Evolutionary conservation across 2,329 filamentous ascomycete species (phyloP).

Genomic region (Helotiales sp.): DNA sequence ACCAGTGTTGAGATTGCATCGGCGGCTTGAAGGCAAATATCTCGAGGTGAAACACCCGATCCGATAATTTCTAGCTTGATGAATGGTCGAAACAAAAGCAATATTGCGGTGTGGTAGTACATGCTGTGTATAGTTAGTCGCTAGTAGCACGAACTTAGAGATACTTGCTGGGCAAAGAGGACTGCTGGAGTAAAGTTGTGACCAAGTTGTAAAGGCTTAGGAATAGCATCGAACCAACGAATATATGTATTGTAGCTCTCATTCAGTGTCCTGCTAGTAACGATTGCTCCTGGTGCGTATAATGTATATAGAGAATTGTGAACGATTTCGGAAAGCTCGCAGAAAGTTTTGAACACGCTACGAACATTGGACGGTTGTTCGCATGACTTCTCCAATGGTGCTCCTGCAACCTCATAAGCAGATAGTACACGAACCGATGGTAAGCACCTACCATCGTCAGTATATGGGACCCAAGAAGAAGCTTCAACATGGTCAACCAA

Average conservation of each 20-base stretch:
- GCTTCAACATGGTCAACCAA: slow-evolving; percentile 62
- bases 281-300: slow-evolving; percentile 66
- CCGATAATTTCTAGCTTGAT: slow-evolving; percentile 31
- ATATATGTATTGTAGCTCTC: slow-evolving; percentile 68
- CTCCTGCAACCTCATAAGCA: slow-evolving; percentile 20
- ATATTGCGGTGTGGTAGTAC: slow-evolving; percentile 70
- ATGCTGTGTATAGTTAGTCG: slow-evolving; percentile 47
- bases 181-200: slow-evolving; percentile 73
- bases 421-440: not conserved
- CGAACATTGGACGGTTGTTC: slow-evolving; percentile 67
- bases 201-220: slow-evolving; percentile 61
- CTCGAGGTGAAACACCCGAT: slow-evolving; percentile 30
- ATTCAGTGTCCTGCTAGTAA: slow-evolving; percentile 64
- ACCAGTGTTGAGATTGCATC: slow-evolving; percentile 37
- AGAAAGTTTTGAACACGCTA: slow-evolving; percentile 68
- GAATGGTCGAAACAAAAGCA: slow-evolving; percentile 72
- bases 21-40: slow-evolving; percentile 35
- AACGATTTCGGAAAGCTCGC: slow-evolving; percentile 71
- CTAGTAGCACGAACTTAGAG: not conserved
- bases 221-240: slow-evolving; percentile 70
- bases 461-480: slow-evolving; percentile 47
- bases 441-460: slow-evolving; percentile 31
- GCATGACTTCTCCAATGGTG: slow-evolving; percentile 57
- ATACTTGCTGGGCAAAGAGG: slow-evolving; percentile 69
- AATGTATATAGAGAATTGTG: slow-evolving; percentile 61